Conservation (phyloP, 257 asterid genomes). For the Solanum virginianum region DNA sequence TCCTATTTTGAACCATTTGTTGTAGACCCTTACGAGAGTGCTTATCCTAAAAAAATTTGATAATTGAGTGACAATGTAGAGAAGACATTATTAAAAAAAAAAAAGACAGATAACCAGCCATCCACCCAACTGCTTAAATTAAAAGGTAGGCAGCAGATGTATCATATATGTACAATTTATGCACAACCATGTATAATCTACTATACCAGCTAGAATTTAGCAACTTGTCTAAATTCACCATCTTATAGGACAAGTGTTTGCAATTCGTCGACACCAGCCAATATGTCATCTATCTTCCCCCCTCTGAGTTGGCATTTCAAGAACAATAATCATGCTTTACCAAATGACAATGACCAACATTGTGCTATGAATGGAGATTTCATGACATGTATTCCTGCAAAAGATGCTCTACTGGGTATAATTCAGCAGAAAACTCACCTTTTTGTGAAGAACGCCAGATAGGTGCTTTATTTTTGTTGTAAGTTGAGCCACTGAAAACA, state of each 20-base stretch:
- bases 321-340: neutral
- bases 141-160: neutral
- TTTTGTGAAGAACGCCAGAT: constrained; percentile 44
- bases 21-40: constrained; percentile 74
- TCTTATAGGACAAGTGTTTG: neutral
- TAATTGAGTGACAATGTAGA: neutral
- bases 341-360: neutral
- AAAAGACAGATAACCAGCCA: neutral
- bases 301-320: neutral
- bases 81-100: neutral
- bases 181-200: neutral
- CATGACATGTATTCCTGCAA: neutral
- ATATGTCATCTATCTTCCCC: neutral
- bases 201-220: neutral
- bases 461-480: constrained; percentile 81
- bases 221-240: neutral
- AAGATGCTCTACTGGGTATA: neutral
- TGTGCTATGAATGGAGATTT: neutral
- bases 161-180: neutral
- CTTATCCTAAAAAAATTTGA: constrained; percentile 41
- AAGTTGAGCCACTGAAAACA: constrained; percentile 64
- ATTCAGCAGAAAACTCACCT: constrained; percentile 29
- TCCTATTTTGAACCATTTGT: constrained; percentile 72
- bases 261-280: neutral
- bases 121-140: neutral